phyloP scores from a whole-genome alignment of 768 basidiomycete genomes.

The Rhizopogon rudus region DNA sequence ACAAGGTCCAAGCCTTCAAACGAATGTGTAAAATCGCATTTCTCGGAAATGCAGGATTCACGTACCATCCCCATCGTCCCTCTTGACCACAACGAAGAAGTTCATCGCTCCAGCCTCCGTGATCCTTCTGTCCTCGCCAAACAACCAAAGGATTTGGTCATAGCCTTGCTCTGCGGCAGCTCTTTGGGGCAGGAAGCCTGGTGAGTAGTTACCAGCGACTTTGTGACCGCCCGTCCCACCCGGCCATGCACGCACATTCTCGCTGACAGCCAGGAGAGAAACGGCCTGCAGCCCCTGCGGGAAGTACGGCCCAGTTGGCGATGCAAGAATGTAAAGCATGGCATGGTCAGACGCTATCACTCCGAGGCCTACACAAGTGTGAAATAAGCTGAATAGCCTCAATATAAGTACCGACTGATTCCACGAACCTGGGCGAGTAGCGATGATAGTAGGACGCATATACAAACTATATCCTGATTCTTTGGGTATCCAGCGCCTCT shows the following conservation, averaged over 20 bases:
- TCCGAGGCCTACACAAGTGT: constrained; percentile 39
- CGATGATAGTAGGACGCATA: constrained; percentile 75
- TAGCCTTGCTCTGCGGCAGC: constrained; percentile 64
- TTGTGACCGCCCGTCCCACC: constrained; percentile 69
- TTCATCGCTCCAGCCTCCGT: constrained; percentile 79
- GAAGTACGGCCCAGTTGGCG: constrained; percentile 52
- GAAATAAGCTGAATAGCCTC: not conserved
- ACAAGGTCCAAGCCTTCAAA: constrained; percentile 67
- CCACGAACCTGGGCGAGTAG: constrained; percentile 33
- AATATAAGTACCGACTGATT: not conserved
- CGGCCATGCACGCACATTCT: constrained; percentile 76
- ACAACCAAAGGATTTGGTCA: constrained; percentile 75
- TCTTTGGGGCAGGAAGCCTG: constrained; percentile 59
- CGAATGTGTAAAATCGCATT: not conserved
- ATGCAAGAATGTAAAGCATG: constrained; percentile 79
- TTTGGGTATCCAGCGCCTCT: constrained; percentile 82
- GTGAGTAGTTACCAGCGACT: constrained; percentile 62
- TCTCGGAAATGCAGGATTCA: constrained; percentile 2
- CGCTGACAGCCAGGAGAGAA: constrained; percentile 57
- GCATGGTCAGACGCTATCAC: constrained; percentile 77
- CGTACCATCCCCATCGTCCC: constrained; percentile 50
- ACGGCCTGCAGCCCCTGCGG: constrained; percentile 46
- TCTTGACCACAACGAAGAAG: constrained; percentile 61
- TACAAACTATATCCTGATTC: constrained; percentile 76
- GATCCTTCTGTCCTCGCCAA: constrained; percentile 51